A percentile compares a stretch with the other conserved stretches of the same genome.
Conservation (phyloP, 1,284 basidiomycete species). For the Boletus sp. region DNA sequence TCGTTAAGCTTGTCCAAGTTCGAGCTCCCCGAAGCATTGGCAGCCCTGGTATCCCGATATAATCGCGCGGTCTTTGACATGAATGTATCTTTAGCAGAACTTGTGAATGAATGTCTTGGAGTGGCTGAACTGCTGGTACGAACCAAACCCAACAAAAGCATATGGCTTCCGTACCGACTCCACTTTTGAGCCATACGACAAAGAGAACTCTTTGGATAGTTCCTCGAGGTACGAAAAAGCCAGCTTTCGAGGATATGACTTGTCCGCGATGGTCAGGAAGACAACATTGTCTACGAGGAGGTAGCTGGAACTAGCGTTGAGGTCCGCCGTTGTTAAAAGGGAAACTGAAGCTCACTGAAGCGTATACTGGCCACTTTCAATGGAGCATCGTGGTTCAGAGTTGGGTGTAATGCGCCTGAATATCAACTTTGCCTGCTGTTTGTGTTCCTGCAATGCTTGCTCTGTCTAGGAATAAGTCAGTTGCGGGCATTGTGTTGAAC, state of each 20-base stretch:
- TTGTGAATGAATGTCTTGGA: constrained; percentile 4
- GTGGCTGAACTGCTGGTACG: constrained; percentile 6
- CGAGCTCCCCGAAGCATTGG: constrained; percentile 63
- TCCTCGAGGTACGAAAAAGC: constrained; percentile 98
- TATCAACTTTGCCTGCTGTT: constrained; percentile 97
- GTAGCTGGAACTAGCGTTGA: constrained; percentile 60
- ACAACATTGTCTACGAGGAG: constrained; percentile 92
- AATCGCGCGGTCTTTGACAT: constrained; percentile 97
- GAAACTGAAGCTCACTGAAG: constrained; percentile 66
- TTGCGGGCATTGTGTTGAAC: neutral
- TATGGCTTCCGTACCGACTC: constrained; percentile 87
- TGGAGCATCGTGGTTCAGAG: constrained; percentile 93
- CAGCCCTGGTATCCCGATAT: constrained; percentile 92
- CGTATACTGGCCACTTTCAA: constrained; percentile 94
- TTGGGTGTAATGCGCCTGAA: constrained; percentile 93
- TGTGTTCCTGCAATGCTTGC: constrained; percentile 92
- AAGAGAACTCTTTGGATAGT: constrained; percentile 92
- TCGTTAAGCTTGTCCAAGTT: constrained; percentile 90
- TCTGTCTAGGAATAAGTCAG: constrained; percentile 68
- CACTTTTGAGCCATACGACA: constrained; percentile 89
- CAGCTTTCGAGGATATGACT: constrained; percentile 96
- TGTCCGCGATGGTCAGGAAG: constrained; percentile 94
- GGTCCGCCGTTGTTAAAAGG: neutral
- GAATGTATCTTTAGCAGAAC: constrained; percentile 76
- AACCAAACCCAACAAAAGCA: constrained; percentile 94